These are phyloP conservation scores for Alternaria longipes DNA, from an alignment of 2,329 filamentous ascomycete genomes.

Conservation along the genomic window DNA sequence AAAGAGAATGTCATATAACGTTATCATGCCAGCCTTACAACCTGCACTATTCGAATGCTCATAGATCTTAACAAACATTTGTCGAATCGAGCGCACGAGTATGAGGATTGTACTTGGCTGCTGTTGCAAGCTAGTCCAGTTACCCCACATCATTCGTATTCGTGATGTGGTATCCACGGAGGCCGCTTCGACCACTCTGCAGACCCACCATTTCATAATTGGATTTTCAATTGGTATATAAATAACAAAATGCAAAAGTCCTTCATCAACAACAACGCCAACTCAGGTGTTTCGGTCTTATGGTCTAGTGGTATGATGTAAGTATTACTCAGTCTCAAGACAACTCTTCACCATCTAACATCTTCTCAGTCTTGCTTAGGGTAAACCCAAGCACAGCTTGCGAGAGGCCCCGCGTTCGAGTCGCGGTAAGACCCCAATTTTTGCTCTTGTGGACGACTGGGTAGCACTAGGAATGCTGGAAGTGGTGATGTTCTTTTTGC, in stretches of 20 bases:
- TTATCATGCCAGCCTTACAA: too few relatives aligned
- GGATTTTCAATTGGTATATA: too few relatives aligned
- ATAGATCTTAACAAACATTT: accelerated
- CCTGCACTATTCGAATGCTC: too few relatives aligned
- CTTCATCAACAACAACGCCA: neutral
- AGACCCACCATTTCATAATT: too few relatives aligned
- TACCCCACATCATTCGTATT: neutral
- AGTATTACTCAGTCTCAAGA: neutral
- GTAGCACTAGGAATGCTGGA: accelerated
- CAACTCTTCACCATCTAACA: neutral
- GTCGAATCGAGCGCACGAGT: too few relatives aligned
- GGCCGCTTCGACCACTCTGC: neutral
- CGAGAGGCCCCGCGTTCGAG: constrained; percentile 50
- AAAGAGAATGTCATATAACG: too few relatives aligned
- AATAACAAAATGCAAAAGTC: too few relatives aligned
- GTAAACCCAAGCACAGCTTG: constrained; percentile 40
- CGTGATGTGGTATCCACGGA: neutral
- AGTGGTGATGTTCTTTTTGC: neutral
- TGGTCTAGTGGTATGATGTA: constrained; percentile 63
- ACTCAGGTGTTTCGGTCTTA: neutral
- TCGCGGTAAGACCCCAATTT: constrained; percentile 24
- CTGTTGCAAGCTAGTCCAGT: neutral
- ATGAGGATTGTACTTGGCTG: too few relatives aligned
- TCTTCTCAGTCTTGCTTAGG: constrained; percentile 67
- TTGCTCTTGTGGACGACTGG: neutral